Evolutionary conservation across 2,329 filamentous ascomycete genomes (phyloP).

Genomic region (Colletotrichum sp.): DNA sequence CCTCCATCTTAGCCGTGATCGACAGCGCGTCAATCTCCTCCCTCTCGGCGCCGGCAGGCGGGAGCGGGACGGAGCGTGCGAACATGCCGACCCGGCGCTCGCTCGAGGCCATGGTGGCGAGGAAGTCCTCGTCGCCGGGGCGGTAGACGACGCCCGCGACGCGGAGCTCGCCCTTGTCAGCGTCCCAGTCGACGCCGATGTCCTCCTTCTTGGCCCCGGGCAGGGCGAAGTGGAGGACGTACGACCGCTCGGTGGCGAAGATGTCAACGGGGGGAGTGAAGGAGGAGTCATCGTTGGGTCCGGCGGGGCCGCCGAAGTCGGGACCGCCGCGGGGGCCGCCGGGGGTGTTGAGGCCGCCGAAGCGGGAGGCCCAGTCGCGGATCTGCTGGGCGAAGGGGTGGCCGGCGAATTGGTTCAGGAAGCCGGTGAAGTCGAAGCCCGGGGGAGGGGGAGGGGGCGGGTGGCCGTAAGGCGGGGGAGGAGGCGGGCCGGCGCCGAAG

Average conservation of each 20-base stretch:
- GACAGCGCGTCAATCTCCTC: conserved; percentile 69
- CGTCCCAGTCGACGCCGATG: conserved; percentile 77
- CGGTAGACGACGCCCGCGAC: conserved; percentile 77
- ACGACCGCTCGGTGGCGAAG: conserved; percentile 71
- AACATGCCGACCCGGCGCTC: conserved; percentile 79
- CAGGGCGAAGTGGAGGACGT: conserved; percentile 76
- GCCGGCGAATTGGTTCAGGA: conserved; percentile 40
- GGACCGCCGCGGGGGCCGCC: conserved; percentile 11
- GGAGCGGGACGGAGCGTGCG: conserved; percentile 71
- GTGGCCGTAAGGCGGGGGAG: conserved; percentile 23
- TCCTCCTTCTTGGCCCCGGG: conserved; percentile 83
- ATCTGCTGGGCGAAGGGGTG: conserved; percentile 49
- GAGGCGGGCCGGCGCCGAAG: conserved; percentile 25
- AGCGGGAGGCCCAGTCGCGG: conserved; percentile 37
- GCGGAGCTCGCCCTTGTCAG: conserved; percentile 67
- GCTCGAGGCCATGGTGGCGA: conserved; percentile 64
- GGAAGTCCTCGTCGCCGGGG: conserved; percentile 71
- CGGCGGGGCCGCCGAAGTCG: background rate
- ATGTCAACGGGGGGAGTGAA: conserved; percentile 75
- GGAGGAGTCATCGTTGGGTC: conserved; percentile 32
- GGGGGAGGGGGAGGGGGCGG: background rate
- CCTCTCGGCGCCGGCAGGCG: conserved; percentile 41
- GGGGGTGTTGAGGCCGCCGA: background rate
- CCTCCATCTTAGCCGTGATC: conserved; percentile 79
- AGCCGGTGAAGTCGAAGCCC: conserved; percentile 40